Base-by-base conservation (phyloP, 1,284 basidiomycete species). In the Phellinidium pouzarii region DNA sequence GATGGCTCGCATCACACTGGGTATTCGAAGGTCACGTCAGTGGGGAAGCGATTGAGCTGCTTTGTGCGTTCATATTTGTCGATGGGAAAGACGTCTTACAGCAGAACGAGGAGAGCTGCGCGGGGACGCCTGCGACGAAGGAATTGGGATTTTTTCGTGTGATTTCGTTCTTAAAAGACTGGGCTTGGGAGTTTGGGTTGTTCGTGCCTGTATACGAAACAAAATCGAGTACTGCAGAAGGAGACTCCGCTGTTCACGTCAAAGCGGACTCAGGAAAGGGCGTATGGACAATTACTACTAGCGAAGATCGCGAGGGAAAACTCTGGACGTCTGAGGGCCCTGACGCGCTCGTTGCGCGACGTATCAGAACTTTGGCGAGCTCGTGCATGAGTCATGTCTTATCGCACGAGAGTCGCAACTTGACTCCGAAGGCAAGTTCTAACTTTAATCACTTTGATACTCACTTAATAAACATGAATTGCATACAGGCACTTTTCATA, bases 1-100 rank as follows among this genome's bases (percentile, higher is more conserved):
- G 96, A 47, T 99, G 96, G 96, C 71, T 98, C 44, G 80, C 87
- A 0, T 75, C 86, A 1, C 96, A 99, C 67, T 91, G 95, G 87
- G 77, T 98, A 20, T 74, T 91, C 14, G 71, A 76, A 1, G 67
- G 69, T 0, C 84, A 91, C 59, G 70, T 94, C 40, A 75, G 78
- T 4, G 78, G 83, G 52, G 92, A 97, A 65, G 81, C 82, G 0
- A 75, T 92, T 43, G 96, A 99, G 68, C 71, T 99, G 9, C 66
- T 99, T 26, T 89, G 87, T 61, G 53, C 53, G 22, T 50, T 20
- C 37, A 40, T 51, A 20, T 51, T 48, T 37, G 26, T 55, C 14
- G 41, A 42, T 27, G 34, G 27, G 11, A 44, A 38, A 23, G 23
- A 26, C 5, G 45, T 22, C 11, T 29, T 34, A 17, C 38, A 38